Percentiles rank a stretch among this genome's conserved stretches.
Conservation (phyloP, 192 early-diverging fungal genomes). For the Allomyces arbusculus region DNA sequence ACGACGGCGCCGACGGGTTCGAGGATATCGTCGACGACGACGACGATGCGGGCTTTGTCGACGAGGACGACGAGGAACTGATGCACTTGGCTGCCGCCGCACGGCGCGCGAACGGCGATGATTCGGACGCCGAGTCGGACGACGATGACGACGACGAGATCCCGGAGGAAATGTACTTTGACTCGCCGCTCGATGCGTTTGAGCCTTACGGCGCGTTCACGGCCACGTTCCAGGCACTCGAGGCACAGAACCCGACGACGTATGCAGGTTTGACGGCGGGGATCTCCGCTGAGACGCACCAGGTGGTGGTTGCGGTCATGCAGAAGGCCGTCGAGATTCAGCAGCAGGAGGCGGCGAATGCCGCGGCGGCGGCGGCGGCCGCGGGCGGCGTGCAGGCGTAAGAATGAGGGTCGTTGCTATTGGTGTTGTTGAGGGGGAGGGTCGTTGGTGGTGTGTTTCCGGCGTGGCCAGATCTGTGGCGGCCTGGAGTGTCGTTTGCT, state of each 20-base stretch:
- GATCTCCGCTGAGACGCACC: background rate
- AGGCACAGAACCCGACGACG: background rate
- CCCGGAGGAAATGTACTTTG: slow-evolving; percentile 54
- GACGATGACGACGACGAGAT: slow-evolving; percentile 42
- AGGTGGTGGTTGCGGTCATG: background rate
- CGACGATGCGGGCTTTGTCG: slow-evolving; percentile 34
- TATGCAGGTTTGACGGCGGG: background rate
- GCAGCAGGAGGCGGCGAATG: background rate
- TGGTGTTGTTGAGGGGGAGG: no score
- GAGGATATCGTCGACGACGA: background rate
- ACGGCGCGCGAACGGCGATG: slow-evolving; percentile 5
- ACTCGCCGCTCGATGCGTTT: slow-evolving; percentile 56
- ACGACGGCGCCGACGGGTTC: slow-evolving; percentile 1
- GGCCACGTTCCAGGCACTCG: slow-evolving; percentile 23
- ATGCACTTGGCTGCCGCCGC: slow-evolving; percentile 34
- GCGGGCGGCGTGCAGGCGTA: background rate
- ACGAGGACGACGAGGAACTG: slow-evolving; percentile 39
- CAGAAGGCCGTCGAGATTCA: background rate
- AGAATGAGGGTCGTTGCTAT: no score
- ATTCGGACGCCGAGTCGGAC: slow-evolving; percentile 31
- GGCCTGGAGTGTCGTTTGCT: no score
- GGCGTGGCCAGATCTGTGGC: no score
- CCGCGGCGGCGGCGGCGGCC: background rate
- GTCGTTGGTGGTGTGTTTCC: no score
- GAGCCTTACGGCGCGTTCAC: slow-evolving; percentile 53